Percentiles rank a stretch among this genome's conserved stretches.
Conservation (phyloP, 1,284 basidiomycete genomes). For the Cutaneotrichosporon sp. region DNA sequence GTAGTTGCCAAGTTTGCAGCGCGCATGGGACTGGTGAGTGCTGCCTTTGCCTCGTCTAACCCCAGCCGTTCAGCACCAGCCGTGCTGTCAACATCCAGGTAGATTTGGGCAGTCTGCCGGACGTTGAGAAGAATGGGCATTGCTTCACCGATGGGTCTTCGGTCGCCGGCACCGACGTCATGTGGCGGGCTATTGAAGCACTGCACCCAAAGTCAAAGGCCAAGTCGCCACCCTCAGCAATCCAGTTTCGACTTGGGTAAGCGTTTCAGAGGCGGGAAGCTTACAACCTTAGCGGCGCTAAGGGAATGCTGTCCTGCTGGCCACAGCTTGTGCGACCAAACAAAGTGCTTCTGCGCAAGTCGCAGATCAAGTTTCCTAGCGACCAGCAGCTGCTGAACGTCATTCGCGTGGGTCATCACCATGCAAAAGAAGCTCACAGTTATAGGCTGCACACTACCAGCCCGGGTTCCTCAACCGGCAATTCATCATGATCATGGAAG, state of each 20-base stretch:
- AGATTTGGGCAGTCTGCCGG: neutral
- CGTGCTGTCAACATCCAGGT: slow-evolving; percentile 33
- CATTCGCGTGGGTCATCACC: slow-evolving; percentile 28
- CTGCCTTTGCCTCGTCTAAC: neutral
- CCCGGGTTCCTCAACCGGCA: slow-evolving; percentile 47
- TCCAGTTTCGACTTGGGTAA: slow-evolving; percentile 46
- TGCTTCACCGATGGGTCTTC: slow-evolving; percentile 47
- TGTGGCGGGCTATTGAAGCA: slow-evolving; percentile 34
- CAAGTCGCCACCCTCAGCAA: slow-evolving; percentile 37
- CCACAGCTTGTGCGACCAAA: slow-evolving; percentile 27
- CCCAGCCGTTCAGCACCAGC: slow-evolving; percentile 39
- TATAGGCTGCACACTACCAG: slow-evolving; percentile 44
- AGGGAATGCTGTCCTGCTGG: slow-evolving; percentile 45
- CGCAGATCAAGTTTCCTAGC: slow-evolving; percentile 44
- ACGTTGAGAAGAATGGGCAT: slow-evolving; percentile 24
- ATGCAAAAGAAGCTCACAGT: neutral
- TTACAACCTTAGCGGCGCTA: slow-evolving; percentile 42
- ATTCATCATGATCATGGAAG: slow-evolving; percentile 47
- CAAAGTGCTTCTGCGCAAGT: slow-evolving; percentile 38
- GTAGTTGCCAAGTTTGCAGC: slow-evolving; percentile 46
- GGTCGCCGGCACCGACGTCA: slow-evolving; percentile 36
- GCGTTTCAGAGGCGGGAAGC: slow-evolving; percentile 1
- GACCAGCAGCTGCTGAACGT: slow-evolving; percentile 36
- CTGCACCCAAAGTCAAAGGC: slow-evolving; percentile 29
- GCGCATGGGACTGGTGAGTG: slow-evolving; percentile 40